Conservation (phyloP, 2,329 filamentous ascomycete genomes). For the Orbilia javanica region DNA sequence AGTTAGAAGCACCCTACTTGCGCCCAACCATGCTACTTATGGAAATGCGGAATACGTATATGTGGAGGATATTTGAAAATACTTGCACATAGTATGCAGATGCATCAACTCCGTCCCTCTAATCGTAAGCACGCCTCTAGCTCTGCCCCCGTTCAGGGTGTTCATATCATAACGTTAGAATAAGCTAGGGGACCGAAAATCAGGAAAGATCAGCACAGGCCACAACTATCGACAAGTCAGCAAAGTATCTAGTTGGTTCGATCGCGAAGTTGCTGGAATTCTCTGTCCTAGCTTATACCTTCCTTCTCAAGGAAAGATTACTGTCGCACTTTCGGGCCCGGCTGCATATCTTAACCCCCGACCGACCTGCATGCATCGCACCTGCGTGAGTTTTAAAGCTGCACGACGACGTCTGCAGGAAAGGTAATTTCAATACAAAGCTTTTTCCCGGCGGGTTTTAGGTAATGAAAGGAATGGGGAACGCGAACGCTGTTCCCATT, state of each 20-base stretch:
- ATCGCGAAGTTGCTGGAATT: neutral
- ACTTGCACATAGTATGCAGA: too few relatives aligned
- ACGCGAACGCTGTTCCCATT: neutral
- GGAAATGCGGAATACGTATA: too few relatives aligned
- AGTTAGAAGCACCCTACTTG: too few relatives aligned
- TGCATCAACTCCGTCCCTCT: too few relatives aligned
- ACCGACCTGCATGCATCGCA: neutral
- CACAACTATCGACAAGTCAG: neutral
- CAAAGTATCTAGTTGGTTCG: neutral
- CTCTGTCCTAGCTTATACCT: neutral
- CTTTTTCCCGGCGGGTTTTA: neutral
- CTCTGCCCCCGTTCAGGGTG: neutral
- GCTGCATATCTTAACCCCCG: conserved; percentile 1
- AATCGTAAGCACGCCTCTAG: too few relatives aligned
- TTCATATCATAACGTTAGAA: neutral
- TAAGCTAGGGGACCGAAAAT: neutral
- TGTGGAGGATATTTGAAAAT: too few relatives aligned
- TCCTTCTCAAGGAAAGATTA: neutral
- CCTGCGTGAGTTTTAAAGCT: neutral
- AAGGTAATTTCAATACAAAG: neutral
- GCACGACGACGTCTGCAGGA: neutral
- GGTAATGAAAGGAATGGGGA: neutral
- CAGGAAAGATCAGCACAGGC: neutral
- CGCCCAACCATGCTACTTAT: too few relatives aligned
- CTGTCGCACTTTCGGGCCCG: conserved; percentile 12